Base-by-base conservation (phyloP, 2,329 filamentous ascomycete genomes). In the Fusarium veterinarium region DNA sequence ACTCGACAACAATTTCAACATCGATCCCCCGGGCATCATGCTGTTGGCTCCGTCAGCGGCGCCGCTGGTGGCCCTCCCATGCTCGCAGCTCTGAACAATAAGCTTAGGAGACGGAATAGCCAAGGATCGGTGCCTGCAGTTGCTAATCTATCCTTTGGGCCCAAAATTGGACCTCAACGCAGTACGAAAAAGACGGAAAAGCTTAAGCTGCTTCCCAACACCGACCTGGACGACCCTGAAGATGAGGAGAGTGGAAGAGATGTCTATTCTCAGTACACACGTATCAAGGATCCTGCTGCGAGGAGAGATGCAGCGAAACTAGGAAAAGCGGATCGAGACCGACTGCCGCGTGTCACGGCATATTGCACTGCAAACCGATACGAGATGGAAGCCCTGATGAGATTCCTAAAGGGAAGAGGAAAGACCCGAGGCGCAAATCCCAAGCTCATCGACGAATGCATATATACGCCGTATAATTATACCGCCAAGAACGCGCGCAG, bases 121-220 rank as follows among this genome's bases (percentile, higher is more conserved):
- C 92, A 94, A 77, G 92, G 93, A 23, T 82, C 80, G 25, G 80
- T 84, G 4, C 79, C 81, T 41, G 80, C 82, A 40, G 75, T 81
- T 41, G 75, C 79, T 31, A 76, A 83, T 40, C 79, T 83, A 12
- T 78, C 82, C 17, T 74, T 79, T 33, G 81, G 78, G 5, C 83
- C 88, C 58, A 98, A 98, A 83, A 94, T 98, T 65, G 96, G 96
- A 5, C 95, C 96, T 0, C 96, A 99, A 81, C 87, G 96, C 81
- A 98, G 95, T 63, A 97, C 95, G 30, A 97, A 97, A 82, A 98
- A 93, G 73, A 94, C 94, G 4, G 95, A 98, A 85, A 99, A 99
- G 84, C 88, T 99, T 69, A 99, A 99, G 84, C 88, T 99, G n/a
- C 86, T 99, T 20, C 96, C 96, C 2, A 96, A 96, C 79, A 95